Conservation (phyloP, 768 basidiomycete genomes). For the Cystobasidiopsis lactophilus region DNA sequence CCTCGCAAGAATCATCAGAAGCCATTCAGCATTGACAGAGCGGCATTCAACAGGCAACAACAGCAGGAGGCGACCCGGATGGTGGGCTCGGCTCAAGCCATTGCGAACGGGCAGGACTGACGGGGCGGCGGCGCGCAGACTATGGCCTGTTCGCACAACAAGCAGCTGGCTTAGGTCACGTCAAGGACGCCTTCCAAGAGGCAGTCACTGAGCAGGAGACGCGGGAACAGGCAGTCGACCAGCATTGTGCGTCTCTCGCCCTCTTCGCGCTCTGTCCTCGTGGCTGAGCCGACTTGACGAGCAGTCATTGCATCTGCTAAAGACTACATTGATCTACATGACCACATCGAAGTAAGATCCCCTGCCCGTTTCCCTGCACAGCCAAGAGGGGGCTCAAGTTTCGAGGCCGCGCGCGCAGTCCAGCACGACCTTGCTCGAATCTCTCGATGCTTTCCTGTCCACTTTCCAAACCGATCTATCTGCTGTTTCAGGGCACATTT, state of each 20-base stretch:
- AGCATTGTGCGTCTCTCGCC: background rate
- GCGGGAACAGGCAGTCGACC: background rate
- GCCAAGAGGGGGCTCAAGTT: background rate
- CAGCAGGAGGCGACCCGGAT: too few relatives aligned
- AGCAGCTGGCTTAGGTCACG: too few relatives aligned
- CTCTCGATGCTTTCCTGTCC: slow-evolving; percentile 71
- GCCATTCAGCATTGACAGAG: too few relatives aligned
- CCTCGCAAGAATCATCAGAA: too few relatives aligned
- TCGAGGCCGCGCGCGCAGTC: slow-evolving; percentile 33
- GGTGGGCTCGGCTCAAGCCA: too few relatives aligned
- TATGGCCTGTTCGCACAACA: too few relatives aligned
- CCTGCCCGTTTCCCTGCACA: too few relatives aligned
- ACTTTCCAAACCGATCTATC: slow-evolving; percentile 89
- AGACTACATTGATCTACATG: slow-evolving; percentile 71
- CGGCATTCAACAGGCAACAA: too few relatives aligned
- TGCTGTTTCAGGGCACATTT: slow-evolving; percentile 86
- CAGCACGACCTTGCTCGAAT: slow-evolving; percentile 61
- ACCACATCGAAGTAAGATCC: slow-evolving; percentile 56
- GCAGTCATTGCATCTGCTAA: slow-evolving; percentile 22
- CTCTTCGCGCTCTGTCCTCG: background rate
- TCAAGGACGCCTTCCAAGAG: too few relatives aligned
- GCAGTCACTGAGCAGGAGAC: background rate
- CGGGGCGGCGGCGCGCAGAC: too few relatives aligned
- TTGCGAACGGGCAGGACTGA: too few relatives aligned
- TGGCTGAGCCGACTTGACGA: background rate